Base-by-base conservation (phyloP, 768 basidiomycete species). In the Lactifluus pinguis region DNA sequence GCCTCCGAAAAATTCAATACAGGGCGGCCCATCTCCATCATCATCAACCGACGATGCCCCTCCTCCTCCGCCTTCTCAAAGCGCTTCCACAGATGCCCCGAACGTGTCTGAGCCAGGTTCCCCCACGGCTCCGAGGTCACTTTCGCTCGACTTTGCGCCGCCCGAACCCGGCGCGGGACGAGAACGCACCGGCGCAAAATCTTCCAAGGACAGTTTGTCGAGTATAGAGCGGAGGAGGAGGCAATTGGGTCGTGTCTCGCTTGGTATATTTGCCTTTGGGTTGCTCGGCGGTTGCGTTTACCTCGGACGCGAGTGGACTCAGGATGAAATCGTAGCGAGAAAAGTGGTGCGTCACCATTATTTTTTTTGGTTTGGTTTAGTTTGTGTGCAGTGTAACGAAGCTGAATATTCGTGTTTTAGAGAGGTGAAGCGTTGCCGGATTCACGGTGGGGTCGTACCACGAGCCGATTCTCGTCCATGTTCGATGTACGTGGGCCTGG, bases 271-370 rank as follows among this genome's bases (percentile, higher is more conserved):
- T 7, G 74, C 77, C 4, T 68, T 84, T 11, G 89, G 80, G 4
- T 71, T 87, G 4, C 79, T 80, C 3, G 79, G 74, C 14, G 81
- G 82, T 45, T 77, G 78, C 1, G 76, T 83, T 51, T 86, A 86
- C 61, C 77, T 91, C 68, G 92, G 92, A 0, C 77, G 86, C 49
- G 86, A 89, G 48, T 95, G 89, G 88, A 83, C 84, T 15, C 79
- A 77, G 58, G 83, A 83, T 3, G 89, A 92, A 72, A 75, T 90
- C 66, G 80, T 79, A 69, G 73, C 68, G 50, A 83, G 82, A 74
- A 84, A 82, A 69, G 68, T 82, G 73, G 89, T 87, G 65, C 57
- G 84, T 72, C 8, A 9, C 32, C 2, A 9, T 2, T 34, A 2
- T 9, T 34, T 9, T 34, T 49, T 55, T 42, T 42, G 13, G 25